Evolutionary conservation across 169 alveolate genomes (phyloP).

Genomic region (Blepharisma undulans): DNA sequence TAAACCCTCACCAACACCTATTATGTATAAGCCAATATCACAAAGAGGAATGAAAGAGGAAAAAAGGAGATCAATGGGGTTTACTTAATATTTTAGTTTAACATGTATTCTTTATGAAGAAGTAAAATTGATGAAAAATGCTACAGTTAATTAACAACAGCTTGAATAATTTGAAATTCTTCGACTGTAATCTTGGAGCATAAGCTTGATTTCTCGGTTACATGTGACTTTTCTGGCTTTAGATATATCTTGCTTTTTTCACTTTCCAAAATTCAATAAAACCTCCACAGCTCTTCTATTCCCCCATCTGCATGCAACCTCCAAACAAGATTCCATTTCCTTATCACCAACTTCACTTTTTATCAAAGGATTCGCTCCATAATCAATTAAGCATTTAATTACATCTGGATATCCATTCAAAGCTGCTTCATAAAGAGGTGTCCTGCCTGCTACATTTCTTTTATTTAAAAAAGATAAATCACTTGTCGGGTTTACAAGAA

Average conservation of each 20-base stretch:
- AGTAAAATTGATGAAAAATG: too few species aligned
- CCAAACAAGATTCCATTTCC: background rate
- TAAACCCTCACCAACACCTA: conserved; percentile 17
- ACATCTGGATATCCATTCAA: conserved; percentile 5
- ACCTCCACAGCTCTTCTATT: background rate
- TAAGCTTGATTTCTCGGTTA: background rate
- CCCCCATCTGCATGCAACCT: conserved; percentile 29
- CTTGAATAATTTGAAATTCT: background rate
- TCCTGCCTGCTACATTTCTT: background rate
- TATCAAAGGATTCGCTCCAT: conserved; percentile 27
- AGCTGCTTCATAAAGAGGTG: conserved; percentile 33
- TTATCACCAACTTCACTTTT: background rate
- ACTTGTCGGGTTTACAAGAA: background rate
- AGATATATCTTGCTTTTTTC: background rate
- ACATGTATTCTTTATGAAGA: too few species aligned
- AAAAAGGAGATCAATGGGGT: background rate
- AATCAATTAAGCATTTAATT: background rate
- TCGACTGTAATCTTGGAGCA: background rate
- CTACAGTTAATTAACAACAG: background rate
- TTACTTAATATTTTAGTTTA: too few species aligned
- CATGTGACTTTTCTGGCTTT: background rate
- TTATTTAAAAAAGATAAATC: conserved; percentile 8
- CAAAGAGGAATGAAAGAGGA: conserved; percentile 7
- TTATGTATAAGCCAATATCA: conserved; percentile 20
- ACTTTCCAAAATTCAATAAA: background rate